Percentiles rank a stretch among this genome's conserved stretches.
Evolutionary conservation across 2,329 filamentous ascomycete genomes (phyloP).

Genomic region (Lithohypha guttulata): DNA sequence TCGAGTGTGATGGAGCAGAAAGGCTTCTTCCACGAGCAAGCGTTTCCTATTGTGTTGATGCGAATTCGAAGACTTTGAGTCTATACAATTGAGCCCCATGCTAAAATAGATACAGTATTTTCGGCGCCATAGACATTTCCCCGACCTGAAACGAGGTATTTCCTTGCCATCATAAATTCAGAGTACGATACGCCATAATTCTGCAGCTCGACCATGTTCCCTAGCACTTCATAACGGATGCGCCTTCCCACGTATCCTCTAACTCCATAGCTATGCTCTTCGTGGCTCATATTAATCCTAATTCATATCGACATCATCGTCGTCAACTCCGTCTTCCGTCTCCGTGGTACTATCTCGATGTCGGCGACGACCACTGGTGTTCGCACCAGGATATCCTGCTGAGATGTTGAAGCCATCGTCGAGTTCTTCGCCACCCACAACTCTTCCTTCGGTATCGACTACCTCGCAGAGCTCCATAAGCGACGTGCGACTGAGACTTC

Average conservation of each 20-base stretch:
- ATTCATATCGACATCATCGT: constrained; percentile 37
- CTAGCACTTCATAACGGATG: too few species aligned
- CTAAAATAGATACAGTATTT: too few species aligned
- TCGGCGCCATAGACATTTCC: too few species aligned
- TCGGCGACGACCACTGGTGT: constrained; percentile 20
- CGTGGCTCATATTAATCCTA: constrained; percentile 9
- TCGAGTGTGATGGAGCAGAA: constrained; percentile 34
- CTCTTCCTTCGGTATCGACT: constrained; percentile 82
- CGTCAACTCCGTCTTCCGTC: constrained; percentile 34
- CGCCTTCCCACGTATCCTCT: neutral
- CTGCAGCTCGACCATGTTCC: too few species aligned
- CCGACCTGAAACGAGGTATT: too few species aligned
- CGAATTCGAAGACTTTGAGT: too few species aligned
- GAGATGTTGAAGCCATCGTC: constrained; percentile 41
- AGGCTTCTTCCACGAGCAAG: constrained; percentile 35
- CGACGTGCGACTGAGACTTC: constrained; percentile 63
- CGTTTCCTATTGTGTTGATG: constrained; percentile 8
- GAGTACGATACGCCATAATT: too few species aligned
- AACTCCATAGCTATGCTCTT: neutral
- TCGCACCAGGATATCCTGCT: constrained; percentile 24
- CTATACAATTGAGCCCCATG: too few species aligned
- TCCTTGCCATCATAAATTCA: too few species aligned
- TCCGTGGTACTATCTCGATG: constrained; percentile 27
- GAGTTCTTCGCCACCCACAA: constrained; percentile 78
- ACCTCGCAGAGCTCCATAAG: constrained; percentile 89